Evolutionary conservation across 1,284 basidiomycete species (phyloP).

Genomic region (Macrocybe sp.): DNA sequence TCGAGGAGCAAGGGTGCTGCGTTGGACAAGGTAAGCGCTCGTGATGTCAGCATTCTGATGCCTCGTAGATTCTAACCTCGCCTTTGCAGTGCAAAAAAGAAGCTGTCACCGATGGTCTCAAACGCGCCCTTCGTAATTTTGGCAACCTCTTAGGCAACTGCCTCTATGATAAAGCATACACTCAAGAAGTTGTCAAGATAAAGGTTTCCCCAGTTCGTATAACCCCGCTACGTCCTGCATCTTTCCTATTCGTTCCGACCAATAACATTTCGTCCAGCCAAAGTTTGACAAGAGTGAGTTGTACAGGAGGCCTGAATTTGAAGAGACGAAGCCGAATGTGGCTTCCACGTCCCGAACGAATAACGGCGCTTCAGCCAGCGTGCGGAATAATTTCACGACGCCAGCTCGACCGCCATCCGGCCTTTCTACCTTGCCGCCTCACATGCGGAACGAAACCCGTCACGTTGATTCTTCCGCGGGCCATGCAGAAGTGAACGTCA

Average conservation of each 20-base stretch:
- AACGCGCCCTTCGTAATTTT: conserved; percentile 88
- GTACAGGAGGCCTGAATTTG: conserved; percentile 76
- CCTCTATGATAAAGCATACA: conserved; percentile 89
- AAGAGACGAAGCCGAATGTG: conserved; percentile 34
- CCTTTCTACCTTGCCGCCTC: not conserved
- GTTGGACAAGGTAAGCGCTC: conserved; percentile 78
- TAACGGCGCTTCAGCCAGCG: not conserved
- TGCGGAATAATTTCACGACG: not conserved
- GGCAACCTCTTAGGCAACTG: conserved; percentile 96
- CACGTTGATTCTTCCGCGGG: too few relatives aligned
- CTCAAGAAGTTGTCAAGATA: conserved; percentile 82
- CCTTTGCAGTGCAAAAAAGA: conserved; percentile 87
- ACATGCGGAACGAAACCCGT: too few relatives aligned
- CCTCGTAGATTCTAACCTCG: conserved; percentile 2
- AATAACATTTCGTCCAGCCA: conserved; percentile 36
- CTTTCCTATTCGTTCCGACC: conserved; percentile 1
- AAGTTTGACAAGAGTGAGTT: conserved; percentile 74
- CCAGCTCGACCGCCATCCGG: not conserved
- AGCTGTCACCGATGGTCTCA: conserved; percentile 92
- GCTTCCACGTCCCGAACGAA: conserved; percentile 5
- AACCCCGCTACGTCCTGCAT: not conserved
- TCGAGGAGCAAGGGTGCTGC: conserved; percentile 80
- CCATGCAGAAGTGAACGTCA: too few relatives aligned
- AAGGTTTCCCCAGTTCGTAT: conserved; percentile 71
- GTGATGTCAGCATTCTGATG: not conserved